These are phyloP conservation scores for Lactarius quietus DNA, from an alignment of 768 basidiomycete species.

Conservation along the genomic window DNA sequence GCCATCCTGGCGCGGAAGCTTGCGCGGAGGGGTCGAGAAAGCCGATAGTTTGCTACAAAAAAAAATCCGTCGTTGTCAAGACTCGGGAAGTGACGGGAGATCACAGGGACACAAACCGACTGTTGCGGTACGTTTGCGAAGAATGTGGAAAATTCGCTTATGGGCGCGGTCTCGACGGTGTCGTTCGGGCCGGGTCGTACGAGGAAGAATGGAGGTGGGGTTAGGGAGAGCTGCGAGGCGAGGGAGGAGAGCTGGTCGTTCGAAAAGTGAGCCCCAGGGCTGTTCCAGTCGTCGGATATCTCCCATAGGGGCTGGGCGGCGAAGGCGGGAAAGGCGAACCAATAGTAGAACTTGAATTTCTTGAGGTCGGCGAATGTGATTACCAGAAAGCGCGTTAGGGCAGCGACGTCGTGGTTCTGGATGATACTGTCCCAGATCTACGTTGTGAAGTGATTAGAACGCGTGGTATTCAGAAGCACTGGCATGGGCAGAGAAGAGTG, in stretches of 20 bases:
- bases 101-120: slow-evolving; percentile 41
- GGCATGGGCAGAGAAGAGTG: too few relatives aligned
- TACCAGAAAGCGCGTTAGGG: slow-evolving; percentile 76
- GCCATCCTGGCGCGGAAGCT: slow-evolving; percentile 64
- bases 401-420: slow-evolving; percentile 47
- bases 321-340: slow-evolving; percentile 96
- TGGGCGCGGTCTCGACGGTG: slow-evolving; percentile 42
- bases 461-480: background rate
- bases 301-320: slow-evolving; percentile 90
- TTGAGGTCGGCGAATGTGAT: slow-evolving; percentile 97
- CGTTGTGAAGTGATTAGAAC: background rate
- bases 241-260: slow-evolving; percentile 39
- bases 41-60: slow-evolving; percentile 30
- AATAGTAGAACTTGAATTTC: slow-evolving; percentile 97
- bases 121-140: slow-evolving; percentile 44
- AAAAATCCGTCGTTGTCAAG: background rate
- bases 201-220: slow-evolving; percentile 58
- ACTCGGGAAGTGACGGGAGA: background rate
- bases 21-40: slow-evolving; percentile 77
- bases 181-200: slow-evolving; percentile 39
- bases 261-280: slow-evolving; percentile 45
- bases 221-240: slow-evolving; percentile 43
- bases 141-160: slow-evolving; percentile 58
- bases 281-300: slow-evolving; percentile 61
- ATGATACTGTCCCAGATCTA: slow-evolving; percentile 71